These are phyloP conservation scores for Beauveria sp. DNA, from an alignment of 2,329 filamentous ascomycete genomes.

Conservation along the genomic window DNA sequence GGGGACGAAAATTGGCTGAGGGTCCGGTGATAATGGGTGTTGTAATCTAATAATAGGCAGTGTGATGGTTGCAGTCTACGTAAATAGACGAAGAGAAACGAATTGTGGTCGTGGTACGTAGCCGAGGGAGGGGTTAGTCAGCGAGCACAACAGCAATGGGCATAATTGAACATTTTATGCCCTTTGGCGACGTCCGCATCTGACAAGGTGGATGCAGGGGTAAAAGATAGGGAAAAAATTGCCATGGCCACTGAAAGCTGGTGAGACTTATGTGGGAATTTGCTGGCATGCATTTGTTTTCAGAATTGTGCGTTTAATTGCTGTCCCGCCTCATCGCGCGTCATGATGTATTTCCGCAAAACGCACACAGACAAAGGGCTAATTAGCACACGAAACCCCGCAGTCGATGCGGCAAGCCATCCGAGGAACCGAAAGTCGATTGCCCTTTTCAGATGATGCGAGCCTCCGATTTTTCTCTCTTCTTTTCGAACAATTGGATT, in stretches of 20 bases:
- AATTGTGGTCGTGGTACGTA: too few species aligned
- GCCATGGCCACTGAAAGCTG: too few species aligned
- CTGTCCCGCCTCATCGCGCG: background rate
- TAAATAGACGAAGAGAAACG: too few species aligned
- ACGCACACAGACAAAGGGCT: background rate
- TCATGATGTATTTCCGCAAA: background rate
- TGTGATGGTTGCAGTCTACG: background rate
- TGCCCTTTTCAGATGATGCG: slow-evolving; percentile 1
- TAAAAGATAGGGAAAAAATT: background rate
- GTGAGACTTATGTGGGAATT: too few species aligned
- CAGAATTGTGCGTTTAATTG: too few species aligned
- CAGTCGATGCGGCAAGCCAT: slow-evolving; percentile 5
- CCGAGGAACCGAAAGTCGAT: background rate
- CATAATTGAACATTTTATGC: slow-evolving; percentile 9
- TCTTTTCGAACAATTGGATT: background rate
- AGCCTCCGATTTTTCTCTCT: background rate
- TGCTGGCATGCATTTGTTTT: too few species aligned
- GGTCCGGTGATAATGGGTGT: too few species aligned
- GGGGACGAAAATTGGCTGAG: too few species aligned
- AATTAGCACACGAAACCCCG: slow-evolving; percentile 11
- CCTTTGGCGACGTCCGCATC: background rate
- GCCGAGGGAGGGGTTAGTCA: background rate
- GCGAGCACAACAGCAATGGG: background rate
- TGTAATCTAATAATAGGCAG: too few species aligned
- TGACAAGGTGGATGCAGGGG: background rate